Conservation (phyloP, 805 yeast species). For the Hanseniaspora occidentalis region DNA sequence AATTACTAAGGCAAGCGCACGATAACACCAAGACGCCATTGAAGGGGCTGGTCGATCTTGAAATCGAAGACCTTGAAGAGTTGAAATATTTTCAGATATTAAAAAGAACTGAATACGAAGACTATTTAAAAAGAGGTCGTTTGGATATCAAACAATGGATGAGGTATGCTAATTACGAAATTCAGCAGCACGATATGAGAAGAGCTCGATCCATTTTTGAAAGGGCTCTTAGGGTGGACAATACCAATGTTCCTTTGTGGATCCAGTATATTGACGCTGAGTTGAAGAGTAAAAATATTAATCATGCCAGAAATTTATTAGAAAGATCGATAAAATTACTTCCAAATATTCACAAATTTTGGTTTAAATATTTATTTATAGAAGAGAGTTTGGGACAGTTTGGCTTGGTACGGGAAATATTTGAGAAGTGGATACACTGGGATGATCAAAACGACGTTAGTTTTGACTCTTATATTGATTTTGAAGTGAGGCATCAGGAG, state of each 20-base stretch:
- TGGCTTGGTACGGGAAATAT: conserved; percentile 48
- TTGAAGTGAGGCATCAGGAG: conserved; percentile 59
- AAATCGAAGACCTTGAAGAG: conserved; percentile 68
- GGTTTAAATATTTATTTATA: conserved; percentile 73
- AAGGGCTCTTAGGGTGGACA: conserved; percentile 69
- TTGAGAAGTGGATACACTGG: conserved; percentile 84
- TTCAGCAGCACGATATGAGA: conserved; percentile 61
- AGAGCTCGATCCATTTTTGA: conserved; percentile 84
- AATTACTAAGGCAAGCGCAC: neutral
- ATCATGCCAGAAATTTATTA: conserved; percentile 79
- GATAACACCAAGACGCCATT: conserved; percentile 7
- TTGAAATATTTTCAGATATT: conserved; percentile 60
- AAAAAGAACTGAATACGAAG: conserved; percentile 73
- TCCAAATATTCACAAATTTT: conserved; percentile 73
- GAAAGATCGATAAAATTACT: conserved; percentile 63
- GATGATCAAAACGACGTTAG: conserved; percentile 29
- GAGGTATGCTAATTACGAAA: conserved; percentile 81
- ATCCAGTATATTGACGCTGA: conserved; percentile 70
- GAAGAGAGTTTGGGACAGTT: conserved; percentile 68
- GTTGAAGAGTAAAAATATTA: conserved; percentile 54
- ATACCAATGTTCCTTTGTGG: conserved; percentile 76
- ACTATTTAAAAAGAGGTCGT: conserved; percentile 74
- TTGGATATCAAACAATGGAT: conserved; percentile 81
- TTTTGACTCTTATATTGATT: conserved; percentile 63
- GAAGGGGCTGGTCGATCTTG: conserved; percentile 30